These are phyloP conservation scores for Populus tomentosa DNA, from an alignment of 441 rosid species.

Conservation along the genomic window DNA sequence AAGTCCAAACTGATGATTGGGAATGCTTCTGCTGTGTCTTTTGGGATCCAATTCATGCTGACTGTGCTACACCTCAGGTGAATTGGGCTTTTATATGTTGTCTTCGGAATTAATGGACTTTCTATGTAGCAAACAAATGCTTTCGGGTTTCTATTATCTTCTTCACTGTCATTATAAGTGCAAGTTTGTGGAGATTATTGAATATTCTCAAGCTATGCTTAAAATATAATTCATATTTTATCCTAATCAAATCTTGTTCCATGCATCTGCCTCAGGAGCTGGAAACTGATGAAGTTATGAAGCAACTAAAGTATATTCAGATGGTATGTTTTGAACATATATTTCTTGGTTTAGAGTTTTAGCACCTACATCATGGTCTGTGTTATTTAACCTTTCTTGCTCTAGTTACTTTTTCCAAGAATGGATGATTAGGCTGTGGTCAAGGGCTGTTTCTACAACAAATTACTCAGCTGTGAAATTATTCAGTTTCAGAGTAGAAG, in stretches of 20 bases:
- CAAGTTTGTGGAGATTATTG: background rate
- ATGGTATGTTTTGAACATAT: slow-evolving; percentile 36
- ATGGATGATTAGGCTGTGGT: background rate
- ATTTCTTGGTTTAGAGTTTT: background rate
- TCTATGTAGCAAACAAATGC: background rate
- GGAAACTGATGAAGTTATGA: slow-evolving; percentile 64
- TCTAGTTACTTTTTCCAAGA: background rate
- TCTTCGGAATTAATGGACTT: background rate
- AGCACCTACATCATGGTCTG: background rate
- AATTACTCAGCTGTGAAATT: background rate
- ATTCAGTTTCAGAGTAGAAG: background rate
- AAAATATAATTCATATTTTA: background rate
- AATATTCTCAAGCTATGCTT: background rate
- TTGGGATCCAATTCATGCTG: slow-evolving; percentile 88
- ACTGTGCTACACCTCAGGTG: slow-evolving; percentile 93
- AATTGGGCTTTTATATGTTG: background rate
- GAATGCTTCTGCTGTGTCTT: slow-evolving; percentile 79
- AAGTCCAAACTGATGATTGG: slow-evolving; percentile 88
- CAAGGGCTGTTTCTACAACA: background rate
- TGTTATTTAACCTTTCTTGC: background rate
- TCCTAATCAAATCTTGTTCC: slow-evolving; percentile 3
- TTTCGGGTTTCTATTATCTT: background rate
- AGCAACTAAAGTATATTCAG: slow-evolving; percentile 72
- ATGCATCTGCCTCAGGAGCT: slow-evolving; percentile 56
- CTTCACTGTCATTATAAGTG: background rate